Evolutionary conservation across 352 stramenopile genomes (phyloP), one percentile per base, ranked within the genome.

Genomic region (Pythium scleroteichum): DNA sequence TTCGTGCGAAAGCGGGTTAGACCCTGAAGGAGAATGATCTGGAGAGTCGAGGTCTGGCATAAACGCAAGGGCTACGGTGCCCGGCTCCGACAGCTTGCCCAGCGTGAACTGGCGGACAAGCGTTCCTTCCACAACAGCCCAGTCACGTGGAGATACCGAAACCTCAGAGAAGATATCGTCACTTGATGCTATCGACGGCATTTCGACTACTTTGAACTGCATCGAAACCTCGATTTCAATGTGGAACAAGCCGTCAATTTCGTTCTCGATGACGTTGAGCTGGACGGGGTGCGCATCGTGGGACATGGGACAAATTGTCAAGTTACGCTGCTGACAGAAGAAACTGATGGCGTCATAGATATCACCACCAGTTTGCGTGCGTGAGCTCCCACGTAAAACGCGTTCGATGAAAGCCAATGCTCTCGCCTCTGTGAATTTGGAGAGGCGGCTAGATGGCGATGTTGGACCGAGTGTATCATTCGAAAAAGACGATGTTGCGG

Each of bases 331-430:
- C 44, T 80, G 70, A 44, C 81, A 90, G 53, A 90, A 77, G 48
- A 88, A 86, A 39, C 76, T 84, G 66, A 91, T 90, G 39, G 81
- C 74, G 52, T 93, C 81, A 67, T 91, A 93, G 59, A 93, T 91
- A 53, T 93, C 83, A 3, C 83, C 81, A 13, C 83, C 81, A 23
- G 75, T 93, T 68, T 91, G 79, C 26, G 83, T 93, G 45, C 83
- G 70, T 17, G 79, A 83, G 45, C 79, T 89, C 16, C 79, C 79
- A 39, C 83, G 70, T 26, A 93, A 61, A 3, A 90, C 79, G 17
- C 81, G 79, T 53, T 93, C 79, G 19, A 90, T 78, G 58, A 93
- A 91, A 22, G 76, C 64, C 19, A 93, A 65, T 16, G 76, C 78
- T 50, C 67, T 76, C 10, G 77, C 78, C 55, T 92, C 82, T 4